Evolutionary conservation across 2,329 filamentous ascomycete species (phyloP), one percentile per base, ranked within the genome.

Genomic region (Pestalotiopsis fici): DNA sequence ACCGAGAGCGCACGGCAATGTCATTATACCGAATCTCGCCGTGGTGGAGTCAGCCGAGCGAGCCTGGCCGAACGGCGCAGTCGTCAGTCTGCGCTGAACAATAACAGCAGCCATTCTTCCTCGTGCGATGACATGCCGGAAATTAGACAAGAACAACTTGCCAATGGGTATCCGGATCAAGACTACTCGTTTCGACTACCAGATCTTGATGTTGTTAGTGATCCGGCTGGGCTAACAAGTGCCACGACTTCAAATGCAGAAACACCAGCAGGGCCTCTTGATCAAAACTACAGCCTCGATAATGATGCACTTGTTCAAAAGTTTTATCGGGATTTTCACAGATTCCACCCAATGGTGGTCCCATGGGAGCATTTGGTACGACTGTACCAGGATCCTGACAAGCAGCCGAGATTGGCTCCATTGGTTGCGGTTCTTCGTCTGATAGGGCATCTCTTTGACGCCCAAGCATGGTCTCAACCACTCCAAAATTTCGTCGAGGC

Each of bases 1-100:
- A 70, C 71, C 28, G 74, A 78, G 11, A 80, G 83, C 56, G 77
- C 77, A 9, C 81, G 82, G 28, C 76, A 82, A 2, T 88, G 86
- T 68, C 78, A 80, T 25, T 88, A 87, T 73, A 79, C 85, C 59
- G 83, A 83, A 69, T 86, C 84, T 13, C 80, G 85, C 37, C 78
- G 86, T 63, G 85, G 85, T 3, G 83, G 75, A 67, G 78, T 72
- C 63, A 81, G 72, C 69, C 74, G 74, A 37, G 76, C 71, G 2
- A 68, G 76, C 2, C 65, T 78, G 21, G 69, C 72, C 1, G 74
- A 71, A 4, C 71, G 76, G 27, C 75, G 77, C 18, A 78, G 75
- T 66, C 72, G n/a, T 7, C 43, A 71, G 6, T 66, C 73, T 43
- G 72, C 73, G 2, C 71, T 71, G 25, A 68, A 65, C 23, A 55